These are phyloP conservation scores for Wickerhamiella kurtzmanii DNA, from an alignment of 805 yeast genomes.

Conservation along the genomic window DNA sequence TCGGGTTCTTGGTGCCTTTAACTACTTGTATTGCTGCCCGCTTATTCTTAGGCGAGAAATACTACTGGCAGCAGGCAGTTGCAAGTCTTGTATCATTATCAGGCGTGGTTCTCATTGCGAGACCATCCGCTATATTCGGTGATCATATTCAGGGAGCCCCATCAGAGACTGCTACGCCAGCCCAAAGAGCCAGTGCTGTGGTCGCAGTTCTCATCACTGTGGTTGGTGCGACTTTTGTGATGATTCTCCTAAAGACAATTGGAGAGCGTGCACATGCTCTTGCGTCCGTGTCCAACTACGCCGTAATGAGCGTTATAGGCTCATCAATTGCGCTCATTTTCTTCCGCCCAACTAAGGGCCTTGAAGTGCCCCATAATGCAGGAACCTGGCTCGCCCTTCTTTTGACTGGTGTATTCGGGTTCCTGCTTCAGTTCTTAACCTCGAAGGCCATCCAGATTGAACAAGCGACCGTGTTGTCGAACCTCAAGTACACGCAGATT, in stretches of 20 bases:
- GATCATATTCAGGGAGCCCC: background rate
- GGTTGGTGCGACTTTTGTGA: slow-evolving; percentile 10
- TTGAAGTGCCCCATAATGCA: slow-evolving; percentile 5
- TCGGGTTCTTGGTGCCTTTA: slow-evolving; percentile 66
- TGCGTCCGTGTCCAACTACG: slow-evolving; percentile 63
- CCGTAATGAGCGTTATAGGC: slow-evolving; percentile 44
- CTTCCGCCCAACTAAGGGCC: background rate
- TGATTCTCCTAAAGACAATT: slow-evolving; percentile 45
- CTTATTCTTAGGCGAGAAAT: slow-evolving; percentile 49
- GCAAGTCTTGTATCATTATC: slow-evolving; percentile 55
- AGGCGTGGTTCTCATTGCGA: slow-evolving; percentile 72
- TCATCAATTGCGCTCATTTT: slow-evolving; percentile 32
- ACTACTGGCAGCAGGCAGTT: slow-evolving; percentile 49
- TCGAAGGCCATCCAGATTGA: slow-evolving; percentile 79
- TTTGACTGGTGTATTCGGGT: slow-evolving; percentile 62
- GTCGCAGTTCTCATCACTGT: slow-evolving; percentile 34
- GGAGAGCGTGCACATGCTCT: slow-evolving; percentile 73
- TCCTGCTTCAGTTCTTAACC: slow-evolving; percentile 62
- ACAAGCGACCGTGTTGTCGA: slow-evolving; percentile 59
- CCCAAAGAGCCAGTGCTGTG: slow-evolving; percentile 40
- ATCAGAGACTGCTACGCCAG: slow-evolving; percentile 9
- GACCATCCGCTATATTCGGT: slow-evolving; percentile 64
- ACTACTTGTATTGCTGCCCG: slow-evolving; percentile 65
- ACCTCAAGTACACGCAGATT: slow-evolving; percentile 65
- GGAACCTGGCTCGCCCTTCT: slow-evolving; percentile 43